Evolutionary conservation across 345 rosid species (phyloP).

Genomic region (Brassica nigra): DNA sequence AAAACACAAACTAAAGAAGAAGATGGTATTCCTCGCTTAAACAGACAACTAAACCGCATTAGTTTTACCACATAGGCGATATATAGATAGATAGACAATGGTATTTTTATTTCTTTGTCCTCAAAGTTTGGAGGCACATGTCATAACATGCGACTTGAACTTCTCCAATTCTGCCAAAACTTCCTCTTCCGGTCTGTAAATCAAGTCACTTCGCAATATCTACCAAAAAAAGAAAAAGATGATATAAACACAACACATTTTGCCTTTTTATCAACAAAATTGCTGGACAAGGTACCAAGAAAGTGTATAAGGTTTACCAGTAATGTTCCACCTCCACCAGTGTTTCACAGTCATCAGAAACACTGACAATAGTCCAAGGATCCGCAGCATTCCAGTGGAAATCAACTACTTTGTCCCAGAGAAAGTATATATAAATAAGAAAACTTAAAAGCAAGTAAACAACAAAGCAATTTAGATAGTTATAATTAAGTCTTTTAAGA

Average conservation of each 20-base stretch:
- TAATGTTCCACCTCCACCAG: conserved; percentile 95
- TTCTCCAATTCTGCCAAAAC: conserved; percentile 89
- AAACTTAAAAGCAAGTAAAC: conserved; percentile 9
- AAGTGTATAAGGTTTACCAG: conserved; percentile 41
- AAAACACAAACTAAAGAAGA: conserved; percentile 25
- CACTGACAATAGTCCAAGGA: conserved; percentile 97
- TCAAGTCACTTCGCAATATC: conserved; percentile 98
- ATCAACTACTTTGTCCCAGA: conserved; percentile 94
- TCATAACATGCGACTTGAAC: conserved; percentile 81
- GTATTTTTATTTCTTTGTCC: conserved; percentile 1
- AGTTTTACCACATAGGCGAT: conserved; percentile 16
- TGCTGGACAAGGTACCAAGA: neutral
- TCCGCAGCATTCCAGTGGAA: conserved; percentile 89
- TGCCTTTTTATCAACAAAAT: neutral
- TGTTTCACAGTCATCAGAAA: conserved; percentile 95
- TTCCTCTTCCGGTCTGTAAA: conserved; percentile 95
- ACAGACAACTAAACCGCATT: conserved; percentile 21
- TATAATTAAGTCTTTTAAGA: neutral
- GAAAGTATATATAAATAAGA: neutral
- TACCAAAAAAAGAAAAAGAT: conserved; percentile 23
- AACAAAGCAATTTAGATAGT: neutral
- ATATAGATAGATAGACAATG: conserved; percentile 11
- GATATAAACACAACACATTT: neutral
- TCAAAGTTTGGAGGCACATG: conserved; percentile 73
- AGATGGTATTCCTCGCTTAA: conserved; percentile 7